Percentiles rank a stretch among this genome's conserved stretches.
phyloP scores from a whole-genome alignment of 148 eudicot species.

The Euryodendron excelsum region DNA sequence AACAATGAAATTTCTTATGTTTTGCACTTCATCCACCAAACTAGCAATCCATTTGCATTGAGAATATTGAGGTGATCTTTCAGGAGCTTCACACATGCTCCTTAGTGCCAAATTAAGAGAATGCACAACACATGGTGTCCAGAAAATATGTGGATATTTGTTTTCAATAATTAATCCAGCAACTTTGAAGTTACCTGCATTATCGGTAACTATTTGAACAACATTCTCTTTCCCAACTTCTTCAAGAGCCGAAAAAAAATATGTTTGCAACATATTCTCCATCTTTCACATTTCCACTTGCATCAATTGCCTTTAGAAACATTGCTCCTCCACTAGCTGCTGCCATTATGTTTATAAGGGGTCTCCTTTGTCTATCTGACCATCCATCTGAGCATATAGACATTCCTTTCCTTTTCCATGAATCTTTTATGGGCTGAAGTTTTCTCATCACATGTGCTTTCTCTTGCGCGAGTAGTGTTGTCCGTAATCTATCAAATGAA shows the following conservation, averaged over 20 bases:
- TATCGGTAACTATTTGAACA: constrained; percentile 7
- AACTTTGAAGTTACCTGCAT: constrained; percentile 4
- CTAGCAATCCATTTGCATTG: background rate
- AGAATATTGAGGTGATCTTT: background rate
- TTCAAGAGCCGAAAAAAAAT: background rate
- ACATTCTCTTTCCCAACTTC: background rate
- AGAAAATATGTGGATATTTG: background rate
- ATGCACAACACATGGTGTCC: background rate
- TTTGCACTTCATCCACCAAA: background rate
- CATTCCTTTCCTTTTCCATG: constrained; percentile 12
- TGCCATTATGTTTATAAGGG: constrained; percentile 6
- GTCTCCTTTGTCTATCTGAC: background rate
- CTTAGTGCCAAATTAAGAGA: background rate
- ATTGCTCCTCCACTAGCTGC: background rate
- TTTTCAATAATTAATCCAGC: background rate
- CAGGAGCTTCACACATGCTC: background rate
- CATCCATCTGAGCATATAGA: constrained; percentile 20
- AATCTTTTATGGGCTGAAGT: constrained; percentile 9
- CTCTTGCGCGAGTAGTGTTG: background rate
- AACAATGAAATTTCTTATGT: background rate
- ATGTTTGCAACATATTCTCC: background rate
- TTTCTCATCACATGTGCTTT: constrained; percentile 2
- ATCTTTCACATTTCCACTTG: constrained; percentile 5
- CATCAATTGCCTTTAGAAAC: constrained; percentile 14
- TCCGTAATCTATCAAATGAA: constrained; percentile 7